These are phyloP conservation scores for Musa schizocarpa DNA, from an alignment of 176 grass and related monocot genomes.

Conservation along the genomic window DNA sequence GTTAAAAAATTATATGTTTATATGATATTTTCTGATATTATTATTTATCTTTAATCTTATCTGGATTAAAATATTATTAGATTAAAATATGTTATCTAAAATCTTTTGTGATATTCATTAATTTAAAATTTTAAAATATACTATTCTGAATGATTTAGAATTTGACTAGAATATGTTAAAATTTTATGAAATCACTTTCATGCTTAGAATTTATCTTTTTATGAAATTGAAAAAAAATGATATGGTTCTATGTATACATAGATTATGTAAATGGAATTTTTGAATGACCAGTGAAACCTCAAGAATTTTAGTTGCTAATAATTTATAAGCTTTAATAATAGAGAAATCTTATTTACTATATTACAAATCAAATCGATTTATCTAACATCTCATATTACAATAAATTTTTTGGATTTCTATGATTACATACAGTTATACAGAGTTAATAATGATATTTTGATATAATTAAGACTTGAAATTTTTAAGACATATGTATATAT, in stretches of 20 bases:
- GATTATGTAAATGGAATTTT: not conserved
- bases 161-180: too few species aligned
- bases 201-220: not conserved
- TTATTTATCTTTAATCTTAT: too few species aligned
- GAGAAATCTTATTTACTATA: not conserved
- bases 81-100: too few species aligned
- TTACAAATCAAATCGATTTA: not conserved
- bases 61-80: too few species aligned
- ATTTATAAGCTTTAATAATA: not conserved
- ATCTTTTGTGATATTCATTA: too few species aligned
- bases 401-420: not conserved
- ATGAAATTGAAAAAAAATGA: too few species aligned
- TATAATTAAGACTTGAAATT: not conserved
- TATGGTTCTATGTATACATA: not conserved
- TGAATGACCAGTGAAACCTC: not conserved
- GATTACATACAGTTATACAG: not conserved
- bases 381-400: not conserved
- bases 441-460: not conserved
- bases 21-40: too few species aligned
- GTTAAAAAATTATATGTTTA: too few species aligned
- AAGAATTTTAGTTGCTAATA: not conserved
- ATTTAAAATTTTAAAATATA: too few species aligned
- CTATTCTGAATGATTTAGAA: too few species aligned
- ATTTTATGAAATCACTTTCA: conserved; percentile 29
- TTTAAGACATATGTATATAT: not conserved